Evolutionary conservation across 225 moss, liverwort and hornwort species (phyloP), one percentile per base, ranked within the genome.

Genomic region (Asterella californica): DNA sequence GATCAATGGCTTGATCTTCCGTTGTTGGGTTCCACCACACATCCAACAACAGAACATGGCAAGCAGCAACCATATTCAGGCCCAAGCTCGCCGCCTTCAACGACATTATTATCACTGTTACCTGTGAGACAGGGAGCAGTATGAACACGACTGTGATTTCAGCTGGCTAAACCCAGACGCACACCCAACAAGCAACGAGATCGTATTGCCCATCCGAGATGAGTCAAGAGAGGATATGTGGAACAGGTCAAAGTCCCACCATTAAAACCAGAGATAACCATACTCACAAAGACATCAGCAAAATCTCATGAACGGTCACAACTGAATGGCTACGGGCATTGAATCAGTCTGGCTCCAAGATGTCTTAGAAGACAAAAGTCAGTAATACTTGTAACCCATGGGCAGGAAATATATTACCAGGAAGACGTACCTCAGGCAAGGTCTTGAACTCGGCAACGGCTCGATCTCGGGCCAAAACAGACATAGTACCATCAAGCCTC

Each of bases 21-120:
- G 99, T 94, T 48, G 93, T 99, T 52, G 99, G 99, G 66, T 99
- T 99, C 99, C 99, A 95, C 99, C 99, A 99, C 2, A 99, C 93
- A 81, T 99, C 99, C 84, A 99, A 80, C 19, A 99, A 82, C 71
- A 99, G 90, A 68, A 99, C 99, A 80, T 99, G 99, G 77, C 93
- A 92, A 49, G 99, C 95, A 87, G 99, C 91, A 67, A 99, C 95
- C 99, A 99, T 99, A 80, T 99, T 99, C 76, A 99, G 83, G 55
- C 99, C 99, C 79, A 99, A 79, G 49, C 99, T 99, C n/a, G 99
- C 99, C 22, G 99, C 99, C 87, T 99, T 99, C 81, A 99, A 81
- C 66, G 99, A 99, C 99, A 99, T 99, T 33, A 99, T 99, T 88
- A 99, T 99, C 37, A 99, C 95, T 19, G 93, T 95, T 14, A 99